Evolutionary conservation across 2,329 filamentous ascomycete species (phyloP).

Genomic region (Malbranchea cinnamomea): DNA sequence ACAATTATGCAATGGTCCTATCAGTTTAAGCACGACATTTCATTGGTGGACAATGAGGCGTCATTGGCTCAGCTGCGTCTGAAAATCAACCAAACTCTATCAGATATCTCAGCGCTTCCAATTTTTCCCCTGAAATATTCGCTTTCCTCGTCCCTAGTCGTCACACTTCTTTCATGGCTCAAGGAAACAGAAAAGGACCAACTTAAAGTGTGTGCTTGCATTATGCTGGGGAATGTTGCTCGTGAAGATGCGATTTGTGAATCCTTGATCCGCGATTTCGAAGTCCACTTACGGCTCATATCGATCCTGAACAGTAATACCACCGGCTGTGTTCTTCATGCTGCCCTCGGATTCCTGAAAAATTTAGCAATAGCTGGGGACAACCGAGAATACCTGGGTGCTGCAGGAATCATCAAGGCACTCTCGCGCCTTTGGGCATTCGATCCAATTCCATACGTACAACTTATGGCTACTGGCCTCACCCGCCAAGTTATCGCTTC

Average conservation of each 20-base stretch:
- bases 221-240: constrained; percentile 34
- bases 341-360: constrained; percentile 32
- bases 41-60: constrained; percentile 21
- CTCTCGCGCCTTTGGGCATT: constrained; percentile 26
- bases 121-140: constrained; percentile 25
- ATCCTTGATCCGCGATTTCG: constrained; percentile 24
- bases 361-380: constrained; percentile 31
- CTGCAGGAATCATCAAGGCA: constrained; percentile 24
- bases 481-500: constrained; percentile 25
- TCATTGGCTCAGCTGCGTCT: constrained; percentile 20
- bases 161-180: constrained; percentile 27
- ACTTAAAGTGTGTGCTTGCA: constrained; percentile 30
- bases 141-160: constrained; percentile 21
- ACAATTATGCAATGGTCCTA: constrained; percentile 20
- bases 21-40: constrained; percentile 13
- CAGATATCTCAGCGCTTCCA: constrained; percentile 25
- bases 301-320: constrained; percentile 24
- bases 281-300: constrained; percentile 27
- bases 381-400: constrained; percentile 25
- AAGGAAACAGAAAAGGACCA: constrained; percentile 24
- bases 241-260: constrained; percentile 29
- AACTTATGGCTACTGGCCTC: constrained; percentile 29
- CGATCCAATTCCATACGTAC: constrained; percentile 30
- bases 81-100: constrained; percentile 26
- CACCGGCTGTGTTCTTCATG: constrained; percentile 28